phyloP scores from a whole-genome alignment of 257 asterid species.

The Solanum piurae region DNA sequence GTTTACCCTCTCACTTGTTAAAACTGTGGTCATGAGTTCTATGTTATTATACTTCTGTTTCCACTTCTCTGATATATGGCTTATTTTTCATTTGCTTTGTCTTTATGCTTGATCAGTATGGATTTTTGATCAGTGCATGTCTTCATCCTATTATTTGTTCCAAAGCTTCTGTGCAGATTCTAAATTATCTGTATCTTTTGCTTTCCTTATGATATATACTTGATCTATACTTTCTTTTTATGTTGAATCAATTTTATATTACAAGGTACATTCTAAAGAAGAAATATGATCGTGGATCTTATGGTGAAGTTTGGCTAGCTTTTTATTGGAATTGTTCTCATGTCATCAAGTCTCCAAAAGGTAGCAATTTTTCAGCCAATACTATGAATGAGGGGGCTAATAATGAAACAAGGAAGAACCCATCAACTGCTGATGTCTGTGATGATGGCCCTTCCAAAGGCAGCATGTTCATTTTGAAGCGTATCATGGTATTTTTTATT shows the following conservation, averaged over 20 bases:
- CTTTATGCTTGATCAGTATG: neutral
- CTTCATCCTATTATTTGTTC: neutral
- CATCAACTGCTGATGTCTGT: constrained; percentile 29
- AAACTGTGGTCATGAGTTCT: neutral
- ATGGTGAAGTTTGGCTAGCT: constrained; percentile 99
- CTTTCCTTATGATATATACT: neutral
- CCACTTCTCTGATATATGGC: neutral
- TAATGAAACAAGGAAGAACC: constrained; percentile 24
- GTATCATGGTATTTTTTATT: constrained; percentile 70
- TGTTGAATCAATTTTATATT: neutral
- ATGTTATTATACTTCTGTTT: neutral
- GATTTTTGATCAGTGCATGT: neutral
- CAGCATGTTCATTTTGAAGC: constrained; percentile 78
- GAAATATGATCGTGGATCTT: constrained; percentile 94
- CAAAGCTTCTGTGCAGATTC: neutral
- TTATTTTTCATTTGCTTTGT: neutral
- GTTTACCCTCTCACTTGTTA: neutral
- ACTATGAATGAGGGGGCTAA: constrained; percentile 19
- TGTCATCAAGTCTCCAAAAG: constrained; percentile 28
- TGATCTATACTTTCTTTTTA: neutral
- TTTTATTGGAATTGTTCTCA: constrained; percentile 87
- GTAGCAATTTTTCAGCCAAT: constrained; percentile 14
- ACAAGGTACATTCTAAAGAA: constrained; percentile 82
- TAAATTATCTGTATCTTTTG: neutral
- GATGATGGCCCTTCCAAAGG: constrained; percentile 30